Evolutionary conservation across 169 alveolate species (phyloP), one percentile per base, ranked within the genome.

Genomic region (Eimeria maxima): DNA sequence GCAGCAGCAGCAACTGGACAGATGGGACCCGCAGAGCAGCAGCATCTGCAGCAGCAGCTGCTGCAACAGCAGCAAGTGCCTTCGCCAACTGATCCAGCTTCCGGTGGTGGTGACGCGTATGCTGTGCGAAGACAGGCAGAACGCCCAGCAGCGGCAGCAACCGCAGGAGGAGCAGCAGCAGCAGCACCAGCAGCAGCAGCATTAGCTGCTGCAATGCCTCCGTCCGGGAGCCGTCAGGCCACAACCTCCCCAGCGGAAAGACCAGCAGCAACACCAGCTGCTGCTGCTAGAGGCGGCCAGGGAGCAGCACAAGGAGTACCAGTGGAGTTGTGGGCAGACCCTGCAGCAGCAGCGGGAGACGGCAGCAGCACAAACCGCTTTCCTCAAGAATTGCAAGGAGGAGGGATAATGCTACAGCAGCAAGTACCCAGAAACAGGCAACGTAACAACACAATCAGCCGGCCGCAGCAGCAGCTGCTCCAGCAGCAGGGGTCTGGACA

Each of bases 1-100:
- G 84, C 84, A n/a, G 84, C 84, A 73, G 84, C n/a, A 38, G n/a
- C 44, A 13, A n/a, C 80, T 24, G 80, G 44, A 33, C 38, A 33
- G 38, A 33, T 33, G 38, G 38, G 38, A 27, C 44, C 80, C 20
- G 80, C 80, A 69, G 80, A 69, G 84, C 84, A 73, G 84, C 84
- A 73, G 84, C 84, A 10, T 11, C 84, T 10, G 84, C 84, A 73
- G 84, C 84, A n/a, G 84, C 84, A 73, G 84, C 84, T 7, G 84
- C 84, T n/a, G 84, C 44, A 73, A 20, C 44, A n/a, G 84, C 44
- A n/a, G 44, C 50, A 38, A 42, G 0, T 44, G 84, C 20, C 74
- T n/a, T 65, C 74, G 1, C 29, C 29, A 65, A 65, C 4, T n/a
- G 74, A 20, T 65, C 20, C 74, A 24, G 44, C 74, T 65, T 11